Base-by-base conservation (phyloP, 164 flowering plant species). In the Piper longum region DNA sequence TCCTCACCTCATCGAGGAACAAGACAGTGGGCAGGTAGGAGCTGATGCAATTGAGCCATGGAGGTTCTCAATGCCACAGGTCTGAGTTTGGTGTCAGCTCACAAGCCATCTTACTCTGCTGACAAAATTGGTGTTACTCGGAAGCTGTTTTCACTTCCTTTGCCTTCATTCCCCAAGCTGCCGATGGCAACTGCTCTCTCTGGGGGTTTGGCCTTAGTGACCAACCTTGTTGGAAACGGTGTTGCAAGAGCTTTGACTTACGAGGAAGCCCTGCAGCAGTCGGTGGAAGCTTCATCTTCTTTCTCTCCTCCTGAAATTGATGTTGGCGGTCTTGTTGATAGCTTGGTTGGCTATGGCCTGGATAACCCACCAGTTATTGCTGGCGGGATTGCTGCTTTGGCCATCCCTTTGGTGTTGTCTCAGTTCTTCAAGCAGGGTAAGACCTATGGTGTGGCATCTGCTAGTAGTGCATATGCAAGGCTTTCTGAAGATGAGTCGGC, bases 401-500 rank as follows among this genome's bases (percentile, higher is more conserved):
- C 82, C 0, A 79, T 89, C 56, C 91, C 97, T 5, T 56, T 88
- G 56, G 67, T 93, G 64, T 58, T 93, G 58, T 80, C 87, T 69
- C 86, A 78, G 78, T 4, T 93, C 58, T 59, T 88, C 6, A 72
- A 76, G 58, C 79, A 78, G 55, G 70, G 86, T 41, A 88, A 86
- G 73, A 64, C 86, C 13, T 93, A 78, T 78, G 97, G 96, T n/a
- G 77, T 87, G 69, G 92, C 85, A 68, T 75, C 92, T 72, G 92
- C 99, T 4, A 86, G 69, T 65, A 77, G n/a, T 75, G 87, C 95
- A 44, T 90, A 84, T 76, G 77, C 81, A 0, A 90, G 83, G 64
- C 69, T 93, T 60, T 82, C 78, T 11, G 89, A 79, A 16, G 92
- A 86, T 59, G 74, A 60, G 0, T 71, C 41, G 68, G 79, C 97